Percentiles rank a stretch among this genome's conserved stretches.
phyloP scores from a whole-genome alignment of 108 stramenopile genomes.

The Schizochytrium sp. region DNA sequence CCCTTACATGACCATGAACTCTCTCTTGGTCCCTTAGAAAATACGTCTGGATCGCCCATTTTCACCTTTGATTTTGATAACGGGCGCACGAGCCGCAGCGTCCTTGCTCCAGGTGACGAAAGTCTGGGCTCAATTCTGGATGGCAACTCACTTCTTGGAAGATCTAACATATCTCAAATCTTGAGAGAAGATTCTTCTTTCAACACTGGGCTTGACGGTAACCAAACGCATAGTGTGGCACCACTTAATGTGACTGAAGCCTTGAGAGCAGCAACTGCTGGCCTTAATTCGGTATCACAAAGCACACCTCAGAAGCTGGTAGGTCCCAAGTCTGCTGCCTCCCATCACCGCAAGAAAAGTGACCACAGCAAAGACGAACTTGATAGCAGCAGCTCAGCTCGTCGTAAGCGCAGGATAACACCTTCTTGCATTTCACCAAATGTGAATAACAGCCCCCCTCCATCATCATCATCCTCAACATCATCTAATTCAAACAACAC shows the following conservation, averaged over 20 bases:
- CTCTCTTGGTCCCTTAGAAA: constrained; percentile 5
- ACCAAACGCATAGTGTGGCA: background rate
- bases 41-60: background rate
- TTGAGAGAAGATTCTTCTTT: constrained; percentile 10
- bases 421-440: constrained; percentile 26
- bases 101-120: background rate
- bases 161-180: constrained; percentile 15
- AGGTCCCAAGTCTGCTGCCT: background rate
- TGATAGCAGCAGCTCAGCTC: background rate
- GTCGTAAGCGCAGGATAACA: constrained; percentile 33
- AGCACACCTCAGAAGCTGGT: background rate
- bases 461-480: background rate
- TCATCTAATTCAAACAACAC: background rate
- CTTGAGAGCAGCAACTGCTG: background rate
- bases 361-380: background rate
- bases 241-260: constrained; percentile 7
- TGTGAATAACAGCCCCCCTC: background rate
- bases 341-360: background rate
- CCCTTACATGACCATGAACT: constrained; percentile 17
- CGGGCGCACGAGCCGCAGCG: background rate
- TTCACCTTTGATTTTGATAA: background rate
- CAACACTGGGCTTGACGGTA: background rate
- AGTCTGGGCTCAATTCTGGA: constrained; percentile 12
- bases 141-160: background rate
- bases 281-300: background rate